Conservation (phyloP, 2,329 filamentous ascomycete genomes). For the Metarhizium sp. region DNA sequence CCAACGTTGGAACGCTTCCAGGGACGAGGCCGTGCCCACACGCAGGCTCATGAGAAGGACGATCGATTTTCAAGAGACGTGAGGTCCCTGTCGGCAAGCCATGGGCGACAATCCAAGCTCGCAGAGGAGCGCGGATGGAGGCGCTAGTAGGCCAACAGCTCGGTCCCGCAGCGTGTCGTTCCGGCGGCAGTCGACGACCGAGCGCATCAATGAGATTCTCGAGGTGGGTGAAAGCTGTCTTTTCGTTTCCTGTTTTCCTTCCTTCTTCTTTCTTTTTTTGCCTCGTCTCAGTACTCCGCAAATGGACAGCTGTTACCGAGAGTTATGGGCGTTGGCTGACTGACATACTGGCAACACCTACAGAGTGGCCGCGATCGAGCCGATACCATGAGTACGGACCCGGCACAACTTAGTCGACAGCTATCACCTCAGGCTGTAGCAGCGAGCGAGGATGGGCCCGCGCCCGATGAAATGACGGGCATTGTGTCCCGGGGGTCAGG, state of each 20-base stretch:
- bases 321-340: slow-evolving; percentile 5
- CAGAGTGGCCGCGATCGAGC: slow-evolving; percentile 35
- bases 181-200: slow-evolving; percentile 24
- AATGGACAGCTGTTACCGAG: not conserved
- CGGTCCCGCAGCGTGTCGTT: slow-evolving; percentile 7
- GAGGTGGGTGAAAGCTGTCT: slow-evolving; percentile 26
- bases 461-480: slow-evolving; percentile 32
- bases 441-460: slow-evolving; percentile 12
- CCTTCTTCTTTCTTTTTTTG: too few species aligned
- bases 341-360: slow-evolving; percentile 3
- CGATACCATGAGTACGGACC: slow-evolving; percentile 25
- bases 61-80: not conserved
- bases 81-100: not conserved
- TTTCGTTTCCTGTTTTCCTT: not conserved
- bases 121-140: not conserved
- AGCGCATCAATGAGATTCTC: slow-evolving; percentile 35
- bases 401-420: slow-evolving; percentile 9
- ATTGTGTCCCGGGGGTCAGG: slow-evolving; percentile 25
- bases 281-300: not conserved
- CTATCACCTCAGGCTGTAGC: not conserved
- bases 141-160: not conserved
- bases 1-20: not conserved
- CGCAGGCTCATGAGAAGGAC: not conserved
- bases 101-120: slow-evolving; percentile 2
- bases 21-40: not conserved